Conservation (phyloP, 177 flowering plant genomes). For the Telopea speciosissima region DNA sequence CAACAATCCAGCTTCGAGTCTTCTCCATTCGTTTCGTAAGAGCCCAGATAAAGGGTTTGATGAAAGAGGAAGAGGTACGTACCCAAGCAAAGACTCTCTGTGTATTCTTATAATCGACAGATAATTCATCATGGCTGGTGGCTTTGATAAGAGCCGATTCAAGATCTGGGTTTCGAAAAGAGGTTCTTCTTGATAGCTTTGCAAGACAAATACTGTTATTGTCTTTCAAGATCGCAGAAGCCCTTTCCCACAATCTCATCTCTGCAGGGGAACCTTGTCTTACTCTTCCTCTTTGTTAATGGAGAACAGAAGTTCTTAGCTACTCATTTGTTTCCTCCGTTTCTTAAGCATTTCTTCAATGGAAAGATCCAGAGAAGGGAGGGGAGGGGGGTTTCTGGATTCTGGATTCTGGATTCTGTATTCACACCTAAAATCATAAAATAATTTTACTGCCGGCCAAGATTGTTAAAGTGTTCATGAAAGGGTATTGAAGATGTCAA, state of each 20-base stretch:
- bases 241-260: constrained; percentile 56
- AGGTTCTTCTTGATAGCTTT: constrained; percentile 21
- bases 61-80: constrained; percentile 39
- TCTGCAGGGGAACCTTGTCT: neutral
- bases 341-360: neutral
- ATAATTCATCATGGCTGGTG: constrained; percentile 67
- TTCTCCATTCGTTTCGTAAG: constrained; percentile 48
- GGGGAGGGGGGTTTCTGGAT: no score
- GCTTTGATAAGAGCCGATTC: constrained; percentile 65
- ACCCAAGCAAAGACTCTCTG: constrained; percentile 54
- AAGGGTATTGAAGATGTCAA: no score
- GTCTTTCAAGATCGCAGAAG: constrained; percentile 59
- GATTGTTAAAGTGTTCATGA: no score
- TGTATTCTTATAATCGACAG: constrained; percentile 48
- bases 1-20: constrained; percentile 69
- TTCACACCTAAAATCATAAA: no score
- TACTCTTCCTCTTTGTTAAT: neutral
- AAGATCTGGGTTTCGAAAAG: constrained; percentile 42
- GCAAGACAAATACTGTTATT: constrained; percentile 46
- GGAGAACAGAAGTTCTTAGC: no score
- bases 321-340: neutral
- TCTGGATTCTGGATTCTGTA: no score
- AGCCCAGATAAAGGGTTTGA: constrained; percentile 40
- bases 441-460: no score
- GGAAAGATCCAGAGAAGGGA: neutral